A percentile compares a stretch with the other conserved stretches of the same genome.
Evolutionary conservation across 805 yeast species (phyloP).

Genomic region (Kodamaea sagamina): DNA sequence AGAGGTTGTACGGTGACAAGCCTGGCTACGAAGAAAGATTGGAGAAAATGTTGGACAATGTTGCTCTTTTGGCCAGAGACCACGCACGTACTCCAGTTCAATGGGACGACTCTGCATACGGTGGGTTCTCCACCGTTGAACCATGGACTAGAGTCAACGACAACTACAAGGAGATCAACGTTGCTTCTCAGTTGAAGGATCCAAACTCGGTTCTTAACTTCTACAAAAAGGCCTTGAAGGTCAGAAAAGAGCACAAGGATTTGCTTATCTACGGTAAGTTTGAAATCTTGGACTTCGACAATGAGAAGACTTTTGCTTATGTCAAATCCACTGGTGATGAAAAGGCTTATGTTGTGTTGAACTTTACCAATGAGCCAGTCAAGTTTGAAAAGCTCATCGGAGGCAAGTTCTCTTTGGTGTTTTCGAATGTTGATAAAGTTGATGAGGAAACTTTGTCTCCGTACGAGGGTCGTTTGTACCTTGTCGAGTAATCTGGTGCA

Average conservation of each 20-base stretch:
- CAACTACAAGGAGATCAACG: constrained; percentile 51
- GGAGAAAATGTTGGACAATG: constrained; percentile 30
- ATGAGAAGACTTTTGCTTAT: constrained; percentile 43
- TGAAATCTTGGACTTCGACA: constrained; percentile 45
- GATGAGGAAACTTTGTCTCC: constrained; percentile 14
- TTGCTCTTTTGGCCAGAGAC: constrained; percentile 50
- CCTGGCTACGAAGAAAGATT: constrained; percentile 21
- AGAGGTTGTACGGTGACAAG: constrained; percentile 26
- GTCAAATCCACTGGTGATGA: constrained; percentile 35
- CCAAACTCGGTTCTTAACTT: constrained; percentile 47
- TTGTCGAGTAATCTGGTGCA: constrained; percentile 12
- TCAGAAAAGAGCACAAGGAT: constrained; percentile 48
- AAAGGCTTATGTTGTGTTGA: constrained; percentile 25
- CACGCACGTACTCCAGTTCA: constrained; percentile 58
- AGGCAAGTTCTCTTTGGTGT: constrained; percentile 16
- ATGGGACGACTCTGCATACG: constrained; percentile 47
- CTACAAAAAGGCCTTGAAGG: constrained; percentile 44
- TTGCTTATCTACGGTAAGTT: constrained; percentile 50
- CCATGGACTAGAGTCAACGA: constrained; percentile 59
- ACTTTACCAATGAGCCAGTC: constrained; percentile 22
- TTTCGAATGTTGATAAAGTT: constrained; percentile 11
- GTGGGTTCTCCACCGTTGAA: constrained; percentile 47
- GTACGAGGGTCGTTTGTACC: constrained; percentile 18
- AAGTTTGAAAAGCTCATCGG: constrained; percentile 13
- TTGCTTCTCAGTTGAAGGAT: constrained; percentile 46